These are phyloP conservation scores for Pleurotus ostreatus DNA, from an alignment of 768 basidiomycete genomes.

Conservation along the genomic window DNA sequence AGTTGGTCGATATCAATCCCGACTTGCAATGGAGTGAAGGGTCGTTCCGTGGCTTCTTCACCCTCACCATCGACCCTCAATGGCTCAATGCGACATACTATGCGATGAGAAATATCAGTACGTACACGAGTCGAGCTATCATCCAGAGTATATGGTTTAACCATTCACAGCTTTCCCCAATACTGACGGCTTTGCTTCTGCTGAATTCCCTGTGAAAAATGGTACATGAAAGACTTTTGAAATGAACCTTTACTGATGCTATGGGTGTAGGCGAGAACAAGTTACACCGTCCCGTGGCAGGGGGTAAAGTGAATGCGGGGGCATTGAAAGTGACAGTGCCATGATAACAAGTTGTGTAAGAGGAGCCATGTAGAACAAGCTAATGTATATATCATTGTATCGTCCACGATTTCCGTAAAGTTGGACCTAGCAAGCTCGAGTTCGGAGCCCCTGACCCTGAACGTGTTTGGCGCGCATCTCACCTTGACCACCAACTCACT, in stretches of 20 bases:
- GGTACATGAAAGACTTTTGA: neutral
- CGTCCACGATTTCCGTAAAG: too few relatives aligned
- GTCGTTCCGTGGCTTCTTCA: slow-evolving; percentile 57
- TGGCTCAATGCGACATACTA: slow-evolving; percentile 50
- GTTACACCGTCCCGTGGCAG: slow-evolving; percentile 44
- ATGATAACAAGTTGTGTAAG: too few relatives aligned
- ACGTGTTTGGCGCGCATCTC: too few relatives aligned
- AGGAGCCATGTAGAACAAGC: too few relatives aligned
- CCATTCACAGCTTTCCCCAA: neutral
- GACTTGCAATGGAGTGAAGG: slow-evolving; percentile 62
- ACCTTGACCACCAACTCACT: too few relatives aligned
- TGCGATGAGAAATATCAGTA: slow-evolving; percentile 28
- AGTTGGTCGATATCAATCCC: slow-evolving; percentile 36
- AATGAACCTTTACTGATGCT: neutral
- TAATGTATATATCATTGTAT: too few relatives aligned
- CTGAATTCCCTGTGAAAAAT: slow-evolving; percentile 35
- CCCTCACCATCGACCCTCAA: slow-evolving; percentile 42
- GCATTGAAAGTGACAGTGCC: slow-evolving; percentile 28
- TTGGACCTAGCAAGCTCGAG: too few relatives aligned
- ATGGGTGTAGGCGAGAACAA: slow-evolving; percentile 33
- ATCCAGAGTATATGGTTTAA: too few relatives aligned
- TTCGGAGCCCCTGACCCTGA: too few relatives aligned
- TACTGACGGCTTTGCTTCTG: slow-evolving; percentile 38
- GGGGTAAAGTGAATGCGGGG: slow-evolving; percentile 40
- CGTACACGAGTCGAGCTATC: slow-evolving; percentile 11